phyloP scores from a whole-genome alignment of 2,329 filamentous ascomycete species.

The Colletotrichum caudatum region DNA sequence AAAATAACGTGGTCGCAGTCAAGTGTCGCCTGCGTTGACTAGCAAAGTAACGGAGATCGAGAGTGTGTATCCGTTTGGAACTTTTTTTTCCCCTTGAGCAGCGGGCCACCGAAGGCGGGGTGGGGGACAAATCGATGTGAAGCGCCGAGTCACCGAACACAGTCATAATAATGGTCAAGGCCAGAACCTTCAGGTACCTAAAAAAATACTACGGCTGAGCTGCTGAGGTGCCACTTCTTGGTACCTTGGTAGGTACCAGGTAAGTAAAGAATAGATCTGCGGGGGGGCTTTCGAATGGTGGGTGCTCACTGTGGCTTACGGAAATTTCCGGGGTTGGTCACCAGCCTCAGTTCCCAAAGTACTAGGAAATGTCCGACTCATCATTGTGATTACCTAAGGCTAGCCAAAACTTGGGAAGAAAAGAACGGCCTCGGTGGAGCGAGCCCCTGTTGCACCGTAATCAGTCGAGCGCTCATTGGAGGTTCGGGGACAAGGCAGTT shows the following conservation, averaged over 20 bases:
- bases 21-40: conserved; percentile 31
- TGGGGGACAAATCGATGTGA: conserved; percentile 38
- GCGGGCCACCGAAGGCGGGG: conserved; percentile 40
- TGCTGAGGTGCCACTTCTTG: too few relatives aligned
- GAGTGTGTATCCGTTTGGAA: conserved; percentile 24
- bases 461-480: conserved; percentile 38
- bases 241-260: neutral
- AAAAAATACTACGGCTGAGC: too few relatives aligned
- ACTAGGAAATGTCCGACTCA: conserved; percentile 6
- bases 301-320: conserved; percentile 17
- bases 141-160: conserved; percentile 37
- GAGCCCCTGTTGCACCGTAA: conserved; percentile 25
- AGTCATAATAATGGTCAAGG: conserved; percentile 31
- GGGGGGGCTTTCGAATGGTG: conserved; percentile 8
- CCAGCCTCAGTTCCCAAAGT: conserved; percentile 1
- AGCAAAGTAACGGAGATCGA: conserved; percentile 6
- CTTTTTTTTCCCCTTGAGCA: conserved; percentile 37
- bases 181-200: conserved; percentile 20
- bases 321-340: neutral
- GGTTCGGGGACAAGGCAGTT: conserved; percentile 23
- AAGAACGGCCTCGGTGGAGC: conserved; percentile 16
- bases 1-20: conserved; percentile 8
- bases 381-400: conserved; percentile 28
- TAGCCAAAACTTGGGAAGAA: neutral
- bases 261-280: conserved; percentile 28